phyloP scores from a whole-genome alignment of 768 basidiomycete species.

The Suillus subaureus region DNA sequence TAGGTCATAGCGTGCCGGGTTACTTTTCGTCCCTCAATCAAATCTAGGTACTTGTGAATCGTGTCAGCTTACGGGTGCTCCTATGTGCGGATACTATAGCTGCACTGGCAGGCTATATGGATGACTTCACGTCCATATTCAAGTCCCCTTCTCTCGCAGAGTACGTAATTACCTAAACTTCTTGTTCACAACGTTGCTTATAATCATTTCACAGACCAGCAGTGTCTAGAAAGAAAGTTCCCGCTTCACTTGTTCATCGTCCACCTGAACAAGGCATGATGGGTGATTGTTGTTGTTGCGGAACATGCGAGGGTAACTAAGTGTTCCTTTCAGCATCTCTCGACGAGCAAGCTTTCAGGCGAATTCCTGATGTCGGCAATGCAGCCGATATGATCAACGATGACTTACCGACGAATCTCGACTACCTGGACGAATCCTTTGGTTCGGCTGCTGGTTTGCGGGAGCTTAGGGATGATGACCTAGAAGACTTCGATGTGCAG shows the following conservation, averaged over 20 bases:
- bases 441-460: slow-evolving; percentile 76
- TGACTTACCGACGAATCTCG: slow-evolving; percentile 85
- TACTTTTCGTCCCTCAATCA: slow-evolving; percentile 6
- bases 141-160: slow-evolving; percentile 30
- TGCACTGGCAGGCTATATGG: slow-evolving; percentile 56
- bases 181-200: neutral
- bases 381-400: slow-evolving; percentile 89
- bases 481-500: slow-evolving; percentile 61
- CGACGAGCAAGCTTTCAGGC: slow-evolving; percentile 81
- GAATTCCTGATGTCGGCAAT: slow-evolving; percentile 72
- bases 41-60: slow-evolving; percentile 56
- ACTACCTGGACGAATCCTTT: slow-evolving; percentile 86
- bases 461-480: slow-evolving; percentile 71
- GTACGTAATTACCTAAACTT: slow-evolving; percentile 19
- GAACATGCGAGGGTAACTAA: slow-evolving; percentile 8
- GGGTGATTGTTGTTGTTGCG: slow-evolving; percentile 19
- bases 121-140: slow-evolving; percentile 51
- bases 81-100: slow-evolving; percentile 79
- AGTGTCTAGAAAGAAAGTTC: slow-evolving; percentile 11
- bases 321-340: slow-evolving; percentile 55
- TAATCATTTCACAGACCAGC: slow-evolving; percentile 1
- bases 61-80: slow-evolving; percentile 57
- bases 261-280: slow-evolving; percentile 25
- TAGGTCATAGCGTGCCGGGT: slow-evolving; percentile 29
- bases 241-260: neutral